Base-by-base conservation (phyloP, 1,284 basidiomycete species). In the Puccinia horiana region DNA sequence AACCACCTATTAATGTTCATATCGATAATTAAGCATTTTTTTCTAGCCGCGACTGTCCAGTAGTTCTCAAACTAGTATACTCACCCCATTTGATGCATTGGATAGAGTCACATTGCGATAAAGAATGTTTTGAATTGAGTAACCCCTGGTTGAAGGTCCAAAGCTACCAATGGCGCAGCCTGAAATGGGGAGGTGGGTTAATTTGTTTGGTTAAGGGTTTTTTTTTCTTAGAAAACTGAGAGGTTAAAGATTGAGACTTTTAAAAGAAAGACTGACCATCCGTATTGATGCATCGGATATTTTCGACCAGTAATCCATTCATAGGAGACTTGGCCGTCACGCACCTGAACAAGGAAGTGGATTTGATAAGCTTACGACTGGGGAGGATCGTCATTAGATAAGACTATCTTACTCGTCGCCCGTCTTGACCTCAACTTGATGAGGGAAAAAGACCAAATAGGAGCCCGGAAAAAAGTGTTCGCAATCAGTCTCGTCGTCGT, bases 151-250 rank as follows among this genome's bases (percentile, higher is more conserved):
- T 26, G 44, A 40, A 35, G 49, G 4, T 1, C 77, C 77, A 65
- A 80, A 70, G 52, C 77, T 80, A 26, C 77, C 77, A 44, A 80
- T 56, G 35, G 32, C 42, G 40, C 77, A 80, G 23, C 77, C 77
- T 80, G 67, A 65, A 35, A 26, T 72, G 37, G 6, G 6, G 2
- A n/a, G 42, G n/a, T 12, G 35, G 23, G 35, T 40, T 18, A 2
- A n/a, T 54, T 49, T 0, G 12, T 4, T 35, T 42, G 26, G 52
- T 26, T 6, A 61, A 42, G 8, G 47, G 32, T 12, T 44, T 37
- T n/a, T n/a, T 35, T 54, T 58, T 35, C 6, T 76, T 76, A 9
- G 6, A 23, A n/a, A n/a, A n/a, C n/a, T n/a, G 23, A 35, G 14
- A 26, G 12, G 14, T 61, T n/a, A 14, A 61, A 61, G 58, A 26